Evolutionary conservation across 306 rosid genomes (phyloP), one percentile per base, ranked within the genome.

Genomic region (Boehmeria nivea): DNA sequence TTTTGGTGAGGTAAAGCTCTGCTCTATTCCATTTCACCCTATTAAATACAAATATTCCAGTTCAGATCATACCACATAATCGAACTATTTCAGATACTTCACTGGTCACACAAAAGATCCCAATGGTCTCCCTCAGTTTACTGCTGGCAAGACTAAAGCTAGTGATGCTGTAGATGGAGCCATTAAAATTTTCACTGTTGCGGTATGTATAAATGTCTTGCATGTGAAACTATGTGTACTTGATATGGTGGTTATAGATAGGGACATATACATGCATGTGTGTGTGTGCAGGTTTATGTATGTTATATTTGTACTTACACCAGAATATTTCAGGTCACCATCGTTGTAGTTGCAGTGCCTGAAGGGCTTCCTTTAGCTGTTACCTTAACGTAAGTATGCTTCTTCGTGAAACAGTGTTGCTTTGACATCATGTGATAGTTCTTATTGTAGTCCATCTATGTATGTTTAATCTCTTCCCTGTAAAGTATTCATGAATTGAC

Each of bases 281-380:
- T 22, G 36, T 15, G 6, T 10, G 9, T 49, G 20, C 53, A 2
- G 11, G 10, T 25, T 38, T 24, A 4, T 12, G 23, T 22, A 49
- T 9, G 12, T 11, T n/a, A 12, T 40, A 40, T n/a, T 14, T 57
- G 22, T 12, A 38, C 57, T 61, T 40, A 37, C 42, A n/a, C 26
- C 31, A 25, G 52, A 64, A 51, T 64, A 26, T 47, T 75, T 51
- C 53, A 89, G 97, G 97, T 89, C 33, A 89, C 97, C 42, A 89
- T 89, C 60, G 94, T 89, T 11, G 97, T 86, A 62, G 95, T 89
- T 81, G 97, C 97, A 12, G 97, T 89, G 54, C 97, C 97, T 28
- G 97, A 89, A 79, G 97, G 97, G 61, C 94, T 89, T 26, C 97
- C 97, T 21, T 72, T 89, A 31, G 97, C 97, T 33, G 97, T 89